A percentile compares a stretch with the other conserved stretches of the same genome.
Conservation (phyloP, 2,329 filamentous ascomycete genomes). For the Ophiosphaerella herpotricha region DNA sequence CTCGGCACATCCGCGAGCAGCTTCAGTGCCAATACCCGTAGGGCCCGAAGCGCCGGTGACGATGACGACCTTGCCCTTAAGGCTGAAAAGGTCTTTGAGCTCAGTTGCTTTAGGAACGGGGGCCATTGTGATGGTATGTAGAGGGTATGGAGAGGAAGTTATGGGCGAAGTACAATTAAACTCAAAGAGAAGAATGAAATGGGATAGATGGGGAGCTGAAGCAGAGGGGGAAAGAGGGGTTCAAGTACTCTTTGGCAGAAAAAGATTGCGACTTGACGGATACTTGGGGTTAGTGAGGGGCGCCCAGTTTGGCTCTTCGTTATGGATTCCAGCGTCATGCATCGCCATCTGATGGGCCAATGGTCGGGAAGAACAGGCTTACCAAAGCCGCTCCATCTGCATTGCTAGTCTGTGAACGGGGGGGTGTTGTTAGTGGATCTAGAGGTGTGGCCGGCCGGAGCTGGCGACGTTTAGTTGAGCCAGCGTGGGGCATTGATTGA, state of each 20-base stretch:
- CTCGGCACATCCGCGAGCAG: slow-evolving; percentile 67
- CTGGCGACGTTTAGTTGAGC: slow-evolving; percentile 11
- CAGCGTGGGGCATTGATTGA: slow-evolving; percentile 1
- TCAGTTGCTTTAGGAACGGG: slow-evolving; percentile 60
- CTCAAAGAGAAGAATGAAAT: slow-evolving; percentile 10
- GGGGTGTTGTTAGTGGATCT: slow-evolving; percentile 19
- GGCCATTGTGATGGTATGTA: slow-evolving; percentile 48
- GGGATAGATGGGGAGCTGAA: slow-evolving; percentile 8
- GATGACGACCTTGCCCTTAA: slow-evolving; percentile 60
- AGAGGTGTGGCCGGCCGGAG: slow-evolving; percentile 8
- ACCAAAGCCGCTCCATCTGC: slow-evolving; percentile 19
- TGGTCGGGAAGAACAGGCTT: slow-evolving; percentile 24
- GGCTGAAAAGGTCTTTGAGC: slow-evolving; percentile 61
- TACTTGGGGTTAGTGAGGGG: slow-evolving; percentile 34
- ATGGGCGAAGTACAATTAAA: slow-evolving; percentile 17
- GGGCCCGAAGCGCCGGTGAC: slow-evolving; percentile 63
- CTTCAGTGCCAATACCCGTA: slow-evolving; percentile 70
- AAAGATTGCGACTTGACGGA: slow-evolving; percentile 23
- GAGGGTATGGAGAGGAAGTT: slow-evolving; percentile 5
- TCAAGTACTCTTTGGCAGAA: slow-evolving; percentile 37
- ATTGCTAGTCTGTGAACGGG: slow-evolving; percentile 22
- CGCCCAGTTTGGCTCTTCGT: slow-evolving; percentile 13
- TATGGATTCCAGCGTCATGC: slow-evolving; percentile 25
- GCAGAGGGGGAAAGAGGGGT: slow-evolving; percentile 33
- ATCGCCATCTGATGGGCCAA: slow-evolving; percentile 21